Evolutionary conservation across 768 basidiomycete genomes (phyloP).

Genomic region (Xerocomus brunneocitrinus): DNA sequence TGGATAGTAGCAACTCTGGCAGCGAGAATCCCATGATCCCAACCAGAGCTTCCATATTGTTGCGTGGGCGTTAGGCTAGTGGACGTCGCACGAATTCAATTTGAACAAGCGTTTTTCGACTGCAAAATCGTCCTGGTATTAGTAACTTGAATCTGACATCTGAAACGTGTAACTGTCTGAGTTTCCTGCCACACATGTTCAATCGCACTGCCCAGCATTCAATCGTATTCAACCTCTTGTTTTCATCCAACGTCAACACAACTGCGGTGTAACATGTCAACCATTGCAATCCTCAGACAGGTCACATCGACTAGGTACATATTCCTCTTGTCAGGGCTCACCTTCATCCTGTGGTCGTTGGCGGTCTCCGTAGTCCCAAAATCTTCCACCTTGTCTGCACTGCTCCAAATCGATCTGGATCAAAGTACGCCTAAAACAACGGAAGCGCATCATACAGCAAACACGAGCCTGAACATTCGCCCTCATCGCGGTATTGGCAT

Average conservation of each 20-base stretch:
- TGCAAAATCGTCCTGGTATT: too few relatives aligned
- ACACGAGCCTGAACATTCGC: not conserved
- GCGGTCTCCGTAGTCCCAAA: conserved; percentile 5
- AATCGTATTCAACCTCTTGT: too few relatives aligned
- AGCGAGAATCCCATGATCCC: not conserved
- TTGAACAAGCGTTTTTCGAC: too few relatives aligned
- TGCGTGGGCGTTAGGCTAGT: too few relatives aligned
- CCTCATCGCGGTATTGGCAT: conserved; percentile 31
- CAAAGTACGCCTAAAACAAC: not conserved
- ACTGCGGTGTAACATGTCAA: conserved; percentile 1
- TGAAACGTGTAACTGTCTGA: too few relatives aligned
- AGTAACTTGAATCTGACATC: too few relatives aligned
- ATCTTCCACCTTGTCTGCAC: conserved; percentile 7
- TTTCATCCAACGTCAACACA: not conserved
- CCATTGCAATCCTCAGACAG: conserved; percentile 5
- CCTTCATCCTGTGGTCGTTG: conserved; percentile 21
- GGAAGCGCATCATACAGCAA: not conserved
- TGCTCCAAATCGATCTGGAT: conserved; percentile 16
- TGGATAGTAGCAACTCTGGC: not conserved
- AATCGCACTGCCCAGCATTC: too few relatives aligned
- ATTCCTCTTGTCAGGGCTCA: conserved; percentile 18
- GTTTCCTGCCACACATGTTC: too few relatives aligned
- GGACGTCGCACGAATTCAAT: too few relatives aligned
- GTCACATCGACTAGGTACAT: conserved; percentile 19
- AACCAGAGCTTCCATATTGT: not conserved